These are phyloP conservation scores for Scedosporium dehoogii DNA, from an alignment of 2,329 filamentous ascomycete genomes.

Conservation along the genomic window DNA sequence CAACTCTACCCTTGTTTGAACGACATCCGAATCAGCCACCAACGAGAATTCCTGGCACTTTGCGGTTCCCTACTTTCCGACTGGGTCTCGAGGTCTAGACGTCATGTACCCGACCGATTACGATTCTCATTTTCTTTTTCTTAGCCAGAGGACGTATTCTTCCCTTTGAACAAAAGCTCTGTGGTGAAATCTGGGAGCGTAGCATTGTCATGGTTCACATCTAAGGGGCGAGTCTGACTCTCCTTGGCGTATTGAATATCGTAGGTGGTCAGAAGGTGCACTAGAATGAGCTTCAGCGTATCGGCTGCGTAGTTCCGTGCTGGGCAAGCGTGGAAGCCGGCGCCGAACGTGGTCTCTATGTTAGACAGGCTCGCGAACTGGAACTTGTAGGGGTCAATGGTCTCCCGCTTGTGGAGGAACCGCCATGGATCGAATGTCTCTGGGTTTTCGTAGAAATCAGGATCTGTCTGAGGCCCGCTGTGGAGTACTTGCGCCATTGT, in stretches of 20 bases:
- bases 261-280: slow-evolving; percentile 17
- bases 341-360: slow-evolving; percentile 23
- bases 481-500: slow-evolving; percentile 11
- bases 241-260: slow-evolving; percentile 10
- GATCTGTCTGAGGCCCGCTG: slow-evolving; percentile 12
- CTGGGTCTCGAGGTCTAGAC: too few species aligned
- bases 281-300: slow-evolving; percentile 23
- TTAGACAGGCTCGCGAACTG: slow-evolving; percentile 22
- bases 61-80: too few species aligned
- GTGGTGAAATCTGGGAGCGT: slow-evolving; percentile 1
- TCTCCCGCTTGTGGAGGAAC: slow-evolving; percentile 16
- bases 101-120: background rate
- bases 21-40: too few species aligned
- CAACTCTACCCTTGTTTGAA: too few species aligned
- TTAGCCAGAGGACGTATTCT: background rate
- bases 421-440: slow-evolving; percentile 16
- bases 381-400: slow-evolving; percentile 9
- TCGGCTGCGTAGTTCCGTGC: slow-evolving; percentile 28
- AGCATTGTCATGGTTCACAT: slow-evolving; percentile 1
- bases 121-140: too few species aligned
- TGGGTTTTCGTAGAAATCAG: slow-evolving; percentile 13
- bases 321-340: slow-evolving; percentile 28
- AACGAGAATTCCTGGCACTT: too few species aligned
- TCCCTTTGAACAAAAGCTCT: background rate
- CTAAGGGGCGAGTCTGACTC: background rate